A percentile compares a stretch with the other conserved stretches of the same genome.
phyloP scores from a whole-genome alignment of 306 rosid species.

The Ammopiptanthus mongolicus region DNA sequence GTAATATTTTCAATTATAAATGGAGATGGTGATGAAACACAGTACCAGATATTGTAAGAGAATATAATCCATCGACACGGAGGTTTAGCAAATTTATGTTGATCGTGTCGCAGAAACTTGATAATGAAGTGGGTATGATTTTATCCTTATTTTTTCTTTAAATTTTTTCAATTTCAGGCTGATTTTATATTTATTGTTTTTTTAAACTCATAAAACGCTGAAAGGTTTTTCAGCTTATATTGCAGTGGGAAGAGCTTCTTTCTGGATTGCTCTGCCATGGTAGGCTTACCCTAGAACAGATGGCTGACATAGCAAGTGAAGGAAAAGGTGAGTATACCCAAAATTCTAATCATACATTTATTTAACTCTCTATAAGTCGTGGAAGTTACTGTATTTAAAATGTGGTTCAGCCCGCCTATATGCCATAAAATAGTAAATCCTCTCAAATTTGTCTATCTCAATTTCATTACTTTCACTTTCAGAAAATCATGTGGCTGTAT shows the following conservation, averaged over 20 bases:
- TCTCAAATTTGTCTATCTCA: conserved; percentile 7
- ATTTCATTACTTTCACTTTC: conserved; percentile 26
- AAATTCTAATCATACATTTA: conserved; percentile 11
- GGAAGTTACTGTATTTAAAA: not conserved
- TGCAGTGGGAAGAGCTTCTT: conserved; percentile 58
- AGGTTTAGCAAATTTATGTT: conserved; percentile 77
- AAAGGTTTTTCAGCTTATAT: conserved; percentile 3
- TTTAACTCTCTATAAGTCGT: not conserved
- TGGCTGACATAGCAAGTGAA: conserved; percentile 59
- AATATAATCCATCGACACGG: conserved; percentile 39
- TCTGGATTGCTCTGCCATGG: conserved; percentile 84
- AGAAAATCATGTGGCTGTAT: conserved; percentile 44
- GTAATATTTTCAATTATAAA: not conserved
- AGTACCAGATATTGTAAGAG: too few species aligned
- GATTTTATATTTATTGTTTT: not conserved
- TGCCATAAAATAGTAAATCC: not conserved
- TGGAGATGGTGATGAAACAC: not conserved
- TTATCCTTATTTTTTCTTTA: not conserved
- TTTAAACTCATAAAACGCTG: not conserved
- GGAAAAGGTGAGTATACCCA: conserved; percentile 43
- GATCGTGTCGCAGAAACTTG: conserved; percentile 45
- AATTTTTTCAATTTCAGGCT: not conserved
- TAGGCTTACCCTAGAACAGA: conserved; percentile 66
- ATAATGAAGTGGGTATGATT: conserved; percentile 47
- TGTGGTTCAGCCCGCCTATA: not conserved